Evolutionary conservation across 2,329 filamentous ascomycete species (phyloP).

Genomic region (Sphaerostilbella broomeana): DNA sequence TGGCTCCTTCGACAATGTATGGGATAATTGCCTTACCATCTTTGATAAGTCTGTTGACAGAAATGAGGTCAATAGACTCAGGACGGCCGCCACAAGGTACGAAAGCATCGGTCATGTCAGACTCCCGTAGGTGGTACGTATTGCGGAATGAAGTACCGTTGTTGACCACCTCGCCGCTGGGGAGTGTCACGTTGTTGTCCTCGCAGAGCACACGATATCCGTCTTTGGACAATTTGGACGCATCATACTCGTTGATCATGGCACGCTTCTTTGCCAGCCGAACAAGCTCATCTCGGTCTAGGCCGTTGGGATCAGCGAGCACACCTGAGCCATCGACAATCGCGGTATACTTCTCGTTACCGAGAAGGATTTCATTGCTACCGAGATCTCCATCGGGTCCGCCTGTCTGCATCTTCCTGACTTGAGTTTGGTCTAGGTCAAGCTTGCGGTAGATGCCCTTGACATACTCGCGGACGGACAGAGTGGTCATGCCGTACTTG

Average conservation of each 20-base stretch:
- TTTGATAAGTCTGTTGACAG: constrained; percentile 79
- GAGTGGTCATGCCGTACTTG: constrained; percentile 92
- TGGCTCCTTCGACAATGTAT: constrained; percentile 96
- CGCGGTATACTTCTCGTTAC: constrained; percentile 90
- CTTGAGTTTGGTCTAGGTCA: constrained; percentile 74
- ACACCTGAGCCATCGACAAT: constrained; percentile 97
- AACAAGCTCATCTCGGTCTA: constrained; percentile 75
- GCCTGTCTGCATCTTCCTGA: constrained; percentile 94
- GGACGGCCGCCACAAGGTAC: constrained; percentile 95
- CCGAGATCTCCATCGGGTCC: constrained; percentile 94
- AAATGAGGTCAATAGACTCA: constrained; percentile 90
- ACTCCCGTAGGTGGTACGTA: constrained; percentile 84
- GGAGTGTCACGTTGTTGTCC: constrained; percentile 81
- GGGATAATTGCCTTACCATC: constrained; percentile 82
- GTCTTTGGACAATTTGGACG: constrained; percentile 74
- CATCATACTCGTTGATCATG: constrained; percentile 87
- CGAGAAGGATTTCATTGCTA: constrained; percentile 93
- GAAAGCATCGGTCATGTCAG: constrained; percentile 74
- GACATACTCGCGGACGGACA: constrained; percentile 94
- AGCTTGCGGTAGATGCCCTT: constrained; percentile 96
- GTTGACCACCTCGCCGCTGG: constrained; percentile 75
- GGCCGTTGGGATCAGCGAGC: constrained; percentile 82
- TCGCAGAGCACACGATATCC: constrained; percentile 92
- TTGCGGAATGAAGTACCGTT: constrained; percentile 97
- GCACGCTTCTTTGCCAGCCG: constrained; percentile 77